Evolutionary conservation across 768 basidiomycete genomes (phyloP).

Genomic region (Phylloporus arenicola): DNA sequence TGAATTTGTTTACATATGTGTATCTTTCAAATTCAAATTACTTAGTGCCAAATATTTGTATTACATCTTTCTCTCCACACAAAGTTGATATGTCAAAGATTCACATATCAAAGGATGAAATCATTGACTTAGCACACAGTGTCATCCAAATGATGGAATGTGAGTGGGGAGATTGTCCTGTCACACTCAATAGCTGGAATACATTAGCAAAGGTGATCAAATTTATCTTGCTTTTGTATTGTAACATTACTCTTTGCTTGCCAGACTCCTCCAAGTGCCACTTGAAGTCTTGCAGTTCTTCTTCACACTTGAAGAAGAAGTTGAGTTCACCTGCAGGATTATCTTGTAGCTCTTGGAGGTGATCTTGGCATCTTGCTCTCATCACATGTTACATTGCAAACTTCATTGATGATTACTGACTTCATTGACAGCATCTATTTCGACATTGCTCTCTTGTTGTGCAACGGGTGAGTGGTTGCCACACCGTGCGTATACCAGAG

Average conservation of each 20-base stretch:
- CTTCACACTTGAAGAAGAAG: too few species aligned
- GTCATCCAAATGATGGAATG: slow-evolving; percentile 24
- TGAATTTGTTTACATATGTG: slow-evolving; percentile 8
- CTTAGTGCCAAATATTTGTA: background rate
- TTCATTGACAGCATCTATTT: slow-evolving; percentile 20
- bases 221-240: slow-evolving; percentile 3
- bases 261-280: too few species aligned
- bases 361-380: background rate
- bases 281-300: too few species aligned
- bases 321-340: slow-evolving; percentile 14
- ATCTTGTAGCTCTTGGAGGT: slow-evolving; percentile 15
- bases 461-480: slow-evolving; percentile 8
- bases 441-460: slow-evolving; percentile 20
- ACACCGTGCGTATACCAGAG: background rate
- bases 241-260: background rate
- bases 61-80: background rate
- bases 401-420: slow-evolving; percentile 6
- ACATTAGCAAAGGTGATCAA: slow-evolving; percentile 27
- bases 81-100: slow-evolving; percentile 13
- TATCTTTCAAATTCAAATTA: background rate
- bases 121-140: slow-evolving; percentile 19
- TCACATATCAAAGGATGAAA: slow-evolving; percentile 19
- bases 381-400: background rate
- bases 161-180: slow-evolving; percentile 26
- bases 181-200: slow-evolving; percentile 26